These are phyloP conservation scores for Spongospora subterranea DNA, from an alignment of 208 protist genomes.

Conservation along the genomic window DNA sequence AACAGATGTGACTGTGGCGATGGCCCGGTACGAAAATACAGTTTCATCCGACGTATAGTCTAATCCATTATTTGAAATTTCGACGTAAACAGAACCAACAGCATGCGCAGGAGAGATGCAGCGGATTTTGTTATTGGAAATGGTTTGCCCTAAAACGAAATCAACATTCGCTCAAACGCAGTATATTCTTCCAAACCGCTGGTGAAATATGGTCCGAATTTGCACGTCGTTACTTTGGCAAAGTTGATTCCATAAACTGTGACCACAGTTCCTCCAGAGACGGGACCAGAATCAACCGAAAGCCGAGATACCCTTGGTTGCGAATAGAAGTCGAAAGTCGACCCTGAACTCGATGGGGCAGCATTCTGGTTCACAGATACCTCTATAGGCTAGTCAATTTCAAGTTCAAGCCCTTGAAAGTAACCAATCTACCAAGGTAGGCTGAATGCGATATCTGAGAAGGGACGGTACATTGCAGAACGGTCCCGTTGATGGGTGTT, in stretches of 20 bases:
- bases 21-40: constrained; percentile 19
- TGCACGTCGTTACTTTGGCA: background rate
- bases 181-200: background rate
- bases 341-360: background rate
- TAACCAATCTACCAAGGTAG: constrained; percentile 36
- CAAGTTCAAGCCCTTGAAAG: background rate
- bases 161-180: background rate
- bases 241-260: constrained; percentile 62
- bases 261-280: constrained; percentile 52
- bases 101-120: constrained; percentile 51
- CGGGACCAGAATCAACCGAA: background rate
- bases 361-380: constrained; percentile 19
- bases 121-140: constrained; percentile 35
- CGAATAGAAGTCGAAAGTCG: background rate
- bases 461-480: constrained; percentile 25
- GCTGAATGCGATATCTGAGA: background rate
- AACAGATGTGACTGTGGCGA: background rate
- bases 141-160: background rate
- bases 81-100: constrained; percentile 57
- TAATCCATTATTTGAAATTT: constrained; percentile 63
- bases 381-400: background rate
- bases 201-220: constrained; percentile 28
- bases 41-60: constrained; percentile 33
- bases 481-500: background rate
- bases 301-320: background rate